phyloP scores from a whole-genome alignment of 768 basidiomycete genomes.

The Pleurotus salmoneostramineus region DNA sequence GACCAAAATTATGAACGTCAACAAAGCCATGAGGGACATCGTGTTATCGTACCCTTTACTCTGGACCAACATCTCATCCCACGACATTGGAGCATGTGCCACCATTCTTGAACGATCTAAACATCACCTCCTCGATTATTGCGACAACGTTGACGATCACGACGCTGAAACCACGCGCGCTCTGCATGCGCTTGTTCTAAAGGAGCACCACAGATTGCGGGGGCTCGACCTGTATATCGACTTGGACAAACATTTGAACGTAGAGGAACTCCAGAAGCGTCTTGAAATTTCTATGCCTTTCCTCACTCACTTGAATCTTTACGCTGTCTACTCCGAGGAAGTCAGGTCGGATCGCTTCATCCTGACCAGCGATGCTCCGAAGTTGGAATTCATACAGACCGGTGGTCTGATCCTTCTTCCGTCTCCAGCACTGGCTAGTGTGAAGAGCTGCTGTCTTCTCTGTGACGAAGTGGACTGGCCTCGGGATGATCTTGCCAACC shows the following conservation, averaged over 20 bases:
- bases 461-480: slow-evolving; percentile 9
- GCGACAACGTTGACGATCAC: neutral
- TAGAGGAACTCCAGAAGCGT: neutral
- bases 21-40: neutral
- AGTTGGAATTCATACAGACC: neutral
- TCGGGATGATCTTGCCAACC: slow-evolving; percentile 3
- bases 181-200: neutral
- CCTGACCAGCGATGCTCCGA: neutral
- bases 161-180: neutral
- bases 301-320: neutral
- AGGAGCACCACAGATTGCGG: too few species aligned
- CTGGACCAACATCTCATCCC: neutral
- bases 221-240: neutral
- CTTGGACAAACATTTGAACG: neutral
- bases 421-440: neutral
- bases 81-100: neutral
- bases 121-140: neutral
- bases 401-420: neutral
- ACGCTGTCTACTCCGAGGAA: too few species aligned
- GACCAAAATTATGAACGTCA: neutral
- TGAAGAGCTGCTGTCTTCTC: neutral
- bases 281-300: neutral
- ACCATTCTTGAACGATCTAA: neutral
- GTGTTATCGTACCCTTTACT: neutral
- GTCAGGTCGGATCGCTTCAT: neutral